Percentiles rank a stretch among this genome's conserved stretches.
phyloP scores from a whole-genome alignment of 1,284 basidiomycete genomes.

The Cutaneotrichosporon cutaneum region DNA sequence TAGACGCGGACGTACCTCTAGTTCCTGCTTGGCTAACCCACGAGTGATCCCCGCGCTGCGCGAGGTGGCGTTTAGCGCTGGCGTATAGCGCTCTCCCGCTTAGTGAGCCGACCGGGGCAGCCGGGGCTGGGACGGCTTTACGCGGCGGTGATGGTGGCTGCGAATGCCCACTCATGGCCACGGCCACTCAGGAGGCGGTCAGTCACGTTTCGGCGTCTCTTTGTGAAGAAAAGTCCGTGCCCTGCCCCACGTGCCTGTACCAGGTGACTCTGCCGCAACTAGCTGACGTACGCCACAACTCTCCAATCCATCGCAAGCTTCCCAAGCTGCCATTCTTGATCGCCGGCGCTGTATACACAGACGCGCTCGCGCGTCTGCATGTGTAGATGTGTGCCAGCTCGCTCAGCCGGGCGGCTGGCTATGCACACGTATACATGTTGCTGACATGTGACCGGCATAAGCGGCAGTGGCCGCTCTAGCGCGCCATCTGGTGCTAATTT shows the following conservation, averaged over 20 bases:
- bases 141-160: no score
- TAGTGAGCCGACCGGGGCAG: neutral
- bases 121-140: neutral
- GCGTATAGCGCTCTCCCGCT: neutral
- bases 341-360: no score
- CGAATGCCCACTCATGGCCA: no score
- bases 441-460: neutral
- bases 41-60: no score
- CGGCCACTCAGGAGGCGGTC: neutral
- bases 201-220: slow-evolving; percentile 1
- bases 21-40: no score
- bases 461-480: neutral
- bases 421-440: neutral
- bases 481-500: neutral
- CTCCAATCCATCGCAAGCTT: neutral
- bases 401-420: neutral
- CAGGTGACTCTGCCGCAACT: neutral
- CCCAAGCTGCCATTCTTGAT: no score
- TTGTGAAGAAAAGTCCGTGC: neutral
- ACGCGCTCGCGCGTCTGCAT: no score
- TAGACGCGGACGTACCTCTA: no score
- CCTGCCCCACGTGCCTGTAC: slow-evolving; percentile 5
- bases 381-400: neutral
- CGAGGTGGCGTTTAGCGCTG: no score
- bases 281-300: neutral